Base-by-base conservation (phyloP, 2,329 filamentous ascomycete genomes). In the Ophiostoma triangulosporum region DNA sequence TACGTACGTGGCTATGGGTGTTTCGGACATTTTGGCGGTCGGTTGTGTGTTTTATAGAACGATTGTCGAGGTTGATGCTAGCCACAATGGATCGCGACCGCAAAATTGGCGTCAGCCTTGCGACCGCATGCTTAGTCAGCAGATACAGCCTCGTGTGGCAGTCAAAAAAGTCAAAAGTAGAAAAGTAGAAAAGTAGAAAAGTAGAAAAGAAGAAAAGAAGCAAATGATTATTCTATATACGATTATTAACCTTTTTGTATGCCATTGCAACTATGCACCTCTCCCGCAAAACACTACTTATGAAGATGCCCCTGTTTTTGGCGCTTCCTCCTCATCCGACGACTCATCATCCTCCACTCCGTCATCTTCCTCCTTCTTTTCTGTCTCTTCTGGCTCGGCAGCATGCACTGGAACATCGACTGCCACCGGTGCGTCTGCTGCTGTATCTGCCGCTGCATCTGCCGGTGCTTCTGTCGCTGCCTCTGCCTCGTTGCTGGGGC, bases 1-100 rank as follows among this genome's bases (percentile, higher is more conserved):
- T 29, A 46, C 80, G 78, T 78, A 84, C 80, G 80, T 83, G 69
- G 78, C 74, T 62, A 81, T 76, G 56, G 78, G 72, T 58, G 69
- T 63, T 61, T 61, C 63, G 54, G 64, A 59, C 64, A 66, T 65
- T 11, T 6, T 43, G 27, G 36, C 7, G 49, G 52, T 29, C 8
- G 26, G 15, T 31, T 27, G 22, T 29, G 26, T 12, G 2, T 46
- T 17, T 17, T 11, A 15, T 38, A 8, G n/a, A 8, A n/a, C 17
- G 36, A 15, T 17, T 27, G 14, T n/a, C 6, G 7, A 27, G 38
- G 22, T 6, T n/a, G 14, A 29, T 6, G 14, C 20, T 14, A 6
- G 17, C 9, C 36, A 17, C 24, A 11, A 9, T 11, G 17, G 43
- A 26, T 26, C 20, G 38, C 38, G 20, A 43, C 20, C 6, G 7